Conservation (phyloP, 2,329 filamentous ascomycete species). For the Alternaria hordeiaustralica region DNA sequence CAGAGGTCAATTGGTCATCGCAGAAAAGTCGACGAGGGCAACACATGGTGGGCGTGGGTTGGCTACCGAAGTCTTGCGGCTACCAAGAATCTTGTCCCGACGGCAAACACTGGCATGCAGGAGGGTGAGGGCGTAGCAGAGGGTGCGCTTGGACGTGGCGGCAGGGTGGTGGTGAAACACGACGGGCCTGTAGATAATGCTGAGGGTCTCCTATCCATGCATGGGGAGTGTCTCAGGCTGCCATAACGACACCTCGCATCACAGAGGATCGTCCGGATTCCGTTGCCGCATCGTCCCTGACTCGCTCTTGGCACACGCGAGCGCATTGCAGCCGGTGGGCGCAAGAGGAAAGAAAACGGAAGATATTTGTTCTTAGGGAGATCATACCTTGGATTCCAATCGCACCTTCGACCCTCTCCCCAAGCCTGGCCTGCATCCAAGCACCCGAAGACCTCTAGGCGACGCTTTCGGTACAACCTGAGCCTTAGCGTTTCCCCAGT, state of each 20-base stretch:
- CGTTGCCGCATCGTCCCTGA: slow-evolving; percentile 24
- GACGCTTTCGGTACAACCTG: slow-evolving; percentile 6
- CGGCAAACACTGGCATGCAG: slow-evolving; percentile 7
- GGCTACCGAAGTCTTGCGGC: slow-evolving; percentile 13
- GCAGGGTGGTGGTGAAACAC: slow-evolving; percentile 41
- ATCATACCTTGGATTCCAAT: background rate
- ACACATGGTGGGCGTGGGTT: slow-evolving; percentile 24
- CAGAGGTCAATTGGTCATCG: background rate
- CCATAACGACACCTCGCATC: slow-evolving; percentile 14
- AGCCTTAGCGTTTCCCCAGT: slow-evolving; percentile 24
- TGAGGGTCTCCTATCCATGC: slow-evolving; percentile 35
- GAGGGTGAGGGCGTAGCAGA: slow-evolving; percentile 7
- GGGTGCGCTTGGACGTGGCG: slow-evolving; percentile 14
- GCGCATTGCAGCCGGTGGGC: slow-evolving; percentile 15
- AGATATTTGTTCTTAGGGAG: slow-evolving; percentile 4
- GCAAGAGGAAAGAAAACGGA: background rate
- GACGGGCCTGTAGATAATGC: slow-evolving; percentile 33
- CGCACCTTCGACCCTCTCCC: background rate
- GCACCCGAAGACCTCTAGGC: slow-evolving; percentile 8
- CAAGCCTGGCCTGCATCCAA: slow-evolving; percentile 4
- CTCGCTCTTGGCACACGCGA: slow-evolving; percentile 29
- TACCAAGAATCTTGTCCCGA: slow-evolving; percentile 4
- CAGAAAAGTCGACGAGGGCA: slow-evolving; percentile 2
- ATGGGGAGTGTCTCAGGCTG: slow-evolving; percentile 35
- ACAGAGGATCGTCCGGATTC: slow-evolving; percentile 27